Evolutionary conservation across 192 early-diverging fungal species (phyloP), one percentile per base, ranked within the genome.

Genomic region (Coemansia sp.): DNA sequence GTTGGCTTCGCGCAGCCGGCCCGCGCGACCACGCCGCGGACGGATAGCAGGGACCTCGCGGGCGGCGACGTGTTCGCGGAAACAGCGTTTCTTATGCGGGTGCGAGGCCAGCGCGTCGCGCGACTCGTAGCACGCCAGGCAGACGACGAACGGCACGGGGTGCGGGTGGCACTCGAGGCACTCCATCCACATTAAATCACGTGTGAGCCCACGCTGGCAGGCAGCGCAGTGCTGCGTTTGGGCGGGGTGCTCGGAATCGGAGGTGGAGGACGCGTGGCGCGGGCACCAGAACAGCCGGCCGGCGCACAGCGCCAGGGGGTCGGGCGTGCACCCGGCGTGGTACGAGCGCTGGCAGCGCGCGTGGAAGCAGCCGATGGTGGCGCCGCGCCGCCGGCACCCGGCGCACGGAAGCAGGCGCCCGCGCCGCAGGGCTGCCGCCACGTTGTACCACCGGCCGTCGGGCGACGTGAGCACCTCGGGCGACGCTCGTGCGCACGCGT

Each of bases 251-350:
- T 23, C 57, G 12, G 2, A 47, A 0, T 42, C 53, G 38, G 12
- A 21, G 13, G 6, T 15, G 41, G 40, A 39, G n/a, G 8, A 19
- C 55, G 90, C 86, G 57, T 96, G 94, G 24, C 73, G 79, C 3
- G 88, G 83, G 58, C 94, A 96, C 90, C 91, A 96, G 69, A 93
- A 96, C 19, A 91, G 85, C 41, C 85, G 83, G 9, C 94, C 94
- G 38, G 86, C 81, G 25, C 86, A 83, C 60, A 93, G 93, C 53
- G 85, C 81, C 12, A 77, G 75, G 49, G 82, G 71, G 5, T 85
- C 82, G 34, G 73, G 76, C 5, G 93, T 89, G 60, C 94, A 96
- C 38, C 78, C 70, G 5, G 94, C 70, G 61, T 96, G 94, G 58
- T 89, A 96, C 21, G 86, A 90, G 53, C 82, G 77, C n/a, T 81